phyloP scores from a whole-genome alignment of 164 flowering plant genomes.

The Malania oleifera region DNA sequence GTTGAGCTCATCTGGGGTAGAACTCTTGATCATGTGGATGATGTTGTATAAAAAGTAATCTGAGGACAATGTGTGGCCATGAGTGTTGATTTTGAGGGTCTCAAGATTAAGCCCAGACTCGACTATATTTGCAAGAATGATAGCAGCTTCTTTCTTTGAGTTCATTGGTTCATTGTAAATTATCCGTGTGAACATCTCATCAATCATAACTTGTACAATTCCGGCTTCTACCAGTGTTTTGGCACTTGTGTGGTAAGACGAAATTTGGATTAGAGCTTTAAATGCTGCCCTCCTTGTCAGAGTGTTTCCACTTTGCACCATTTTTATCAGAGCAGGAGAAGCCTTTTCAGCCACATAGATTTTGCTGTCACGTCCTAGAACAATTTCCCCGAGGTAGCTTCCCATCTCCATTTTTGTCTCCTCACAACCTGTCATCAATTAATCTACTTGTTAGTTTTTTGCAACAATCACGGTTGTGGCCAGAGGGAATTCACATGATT shows the following conservation, averaged over 20 bases:
- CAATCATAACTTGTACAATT: constrained; percentile 42
- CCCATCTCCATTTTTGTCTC: constrained; percentile 59
- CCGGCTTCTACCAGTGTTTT: constrained; percentile 53
- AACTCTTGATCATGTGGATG: constrained; percentile 41
- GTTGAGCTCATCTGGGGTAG: constrained; percentile 45
- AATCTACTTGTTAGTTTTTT: too few relatives aligned
- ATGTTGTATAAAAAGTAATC: constrained; percentile 54
- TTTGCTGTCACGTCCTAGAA: constrained; percentile 39
- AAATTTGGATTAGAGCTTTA: constrained; percentile 48
- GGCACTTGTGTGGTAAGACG: constrained; percentile 44
- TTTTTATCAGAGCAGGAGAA: constrained; percentile 40
- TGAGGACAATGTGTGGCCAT: constrained; percentile 60
- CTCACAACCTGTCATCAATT: constrained; percentile 45
- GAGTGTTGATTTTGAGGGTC: constrained; percentile 37
- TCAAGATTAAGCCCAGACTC: constrained; percentile 54
- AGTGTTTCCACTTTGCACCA: constrained; percentile 47
- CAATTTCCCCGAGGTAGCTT: constrained; percentile 53
- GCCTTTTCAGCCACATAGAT: constrained; percentile 55
- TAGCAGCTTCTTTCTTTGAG: constrained; percentile 49
- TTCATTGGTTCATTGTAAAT: constrained; percentile 39
- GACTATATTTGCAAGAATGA: constrained; percentile 55
- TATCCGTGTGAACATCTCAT: constrained; percentile 51
- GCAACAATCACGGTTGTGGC: too few relatives aligned
- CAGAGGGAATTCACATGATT: too few relatives aligned
- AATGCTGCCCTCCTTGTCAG: constrained; percentile 47